A percentile compares a stretch with the other conserved stretches of the same genome.
Conservation (phyloP, 352 stramenopile species). For the Ophiocytium majus region DNA sequence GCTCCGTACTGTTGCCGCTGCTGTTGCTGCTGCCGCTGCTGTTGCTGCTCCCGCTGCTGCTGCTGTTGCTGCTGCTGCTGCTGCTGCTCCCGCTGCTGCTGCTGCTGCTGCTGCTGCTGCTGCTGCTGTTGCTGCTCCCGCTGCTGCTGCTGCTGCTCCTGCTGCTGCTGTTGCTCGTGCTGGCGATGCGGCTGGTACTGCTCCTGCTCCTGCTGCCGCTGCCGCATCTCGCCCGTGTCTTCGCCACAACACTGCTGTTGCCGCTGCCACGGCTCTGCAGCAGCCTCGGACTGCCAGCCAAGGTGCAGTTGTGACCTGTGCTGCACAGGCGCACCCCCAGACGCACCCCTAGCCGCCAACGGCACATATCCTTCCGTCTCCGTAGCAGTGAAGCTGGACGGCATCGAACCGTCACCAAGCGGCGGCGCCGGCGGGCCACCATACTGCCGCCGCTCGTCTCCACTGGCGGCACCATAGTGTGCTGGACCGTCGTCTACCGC, state of each 20-base stretch:
- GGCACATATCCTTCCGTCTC: not conserved
- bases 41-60: not conserved
- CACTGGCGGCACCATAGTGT: too few relatives aligned
- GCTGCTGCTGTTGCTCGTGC: not conserved
- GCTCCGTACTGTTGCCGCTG: slow-evolving; percentile 6
- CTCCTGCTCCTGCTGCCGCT: not conserved
- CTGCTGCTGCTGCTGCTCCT: slow-evolving; percentile 21
- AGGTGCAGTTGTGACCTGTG: not conserved
- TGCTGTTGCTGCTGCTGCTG: not conserved
- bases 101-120: slow-evolving; percentile 11
- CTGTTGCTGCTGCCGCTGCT: not conserved
- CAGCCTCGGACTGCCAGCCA: not conserved
- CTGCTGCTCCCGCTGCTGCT: not conserved
- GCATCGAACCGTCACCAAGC: too few relatives aligned
- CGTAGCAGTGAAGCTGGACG: too few relatives aligned
- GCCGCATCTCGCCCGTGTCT: too few relatives aligned
- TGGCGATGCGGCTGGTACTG: slow-evolving; percentile 13
- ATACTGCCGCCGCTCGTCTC: too few relatives aligned
- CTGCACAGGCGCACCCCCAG: not conserved
- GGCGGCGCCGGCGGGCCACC: too few relatives aligned
- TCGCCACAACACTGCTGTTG: too few relatives aligned
- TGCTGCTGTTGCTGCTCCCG: slow-evolving; percentile 13
- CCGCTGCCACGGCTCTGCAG: not conserved
- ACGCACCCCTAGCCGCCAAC: not conserved
- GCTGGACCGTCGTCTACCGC: too few relatives aligned